Conservation (phyloP, 352 stramenopile genomes). For the Thalassiosira exigua region DNA sequence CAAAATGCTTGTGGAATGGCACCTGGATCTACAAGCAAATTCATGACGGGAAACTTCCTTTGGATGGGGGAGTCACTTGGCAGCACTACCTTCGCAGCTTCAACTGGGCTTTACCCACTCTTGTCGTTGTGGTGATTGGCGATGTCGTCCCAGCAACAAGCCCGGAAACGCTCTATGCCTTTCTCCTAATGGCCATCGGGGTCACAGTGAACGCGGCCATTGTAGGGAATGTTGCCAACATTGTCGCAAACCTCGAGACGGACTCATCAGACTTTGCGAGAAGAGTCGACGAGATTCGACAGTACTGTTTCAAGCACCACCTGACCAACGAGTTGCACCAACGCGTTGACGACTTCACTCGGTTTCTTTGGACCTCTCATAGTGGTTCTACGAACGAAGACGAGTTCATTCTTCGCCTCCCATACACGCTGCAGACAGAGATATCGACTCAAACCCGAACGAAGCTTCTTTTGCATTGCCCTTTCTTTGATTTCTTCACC, state of each 20-base stretch:
- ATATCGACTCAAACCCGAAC: slow-evolving; percentile 52
- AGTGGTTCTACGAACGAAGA: slow-evolving; percentile 51
- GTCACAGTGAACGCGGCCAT: slow-evolving; percentile 81
- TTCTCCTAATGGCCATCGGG: slow-evolving; percentile 77
- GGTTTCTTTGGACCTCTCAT: slow-evolving; percentile 57
- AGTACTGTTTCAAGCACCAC: slow-evolving; percentile 70
- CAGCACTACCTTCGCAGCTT: slow-evolving; percentile 74
- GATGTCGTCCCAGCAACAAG: slow-evolving; percentile 76
- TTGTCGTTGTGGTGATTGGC: slow-evolving; percentile 83
- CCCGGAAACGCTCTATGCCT: slow-evolving; percentile 78
- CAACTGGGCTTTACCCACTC: slow-evolving; percentile 83
- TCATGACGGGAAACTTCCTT: slow-evolving; percentile 56
- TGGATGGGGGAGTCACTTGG: slow-evolving; percentile 42
- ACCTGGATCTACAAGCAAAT: slow-evolving; percentile 83
- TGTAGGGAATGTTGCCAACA: slow-evolving; percentile 80
- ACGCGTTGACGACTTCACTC: slow-evolving; percentile 67
- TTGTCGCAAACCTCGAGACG: slow-evolving; percentile 76
- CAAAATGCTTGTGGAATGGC: slow-evolving; percentile 49
- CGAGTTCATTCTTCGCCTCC: slow-evolving; percentile 61
- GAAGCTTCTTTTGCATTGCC: slow-evolving; percentile 60
- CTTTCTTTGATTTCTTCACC: slow-evolving; percentile 77
- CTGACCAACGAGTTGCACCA: slow-evolving; percentile 50
- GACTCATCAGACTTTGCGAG: slow-evolving; percentile 64
- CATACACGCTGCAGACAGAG: slow-evolving; percentile 65
- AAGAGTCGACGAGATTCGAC: slow-evolving; percentile 73